phyloP scores from a whole-genome alignment of 1,284 basidiomycete species.

The Puccinia novopanici region DNA sequence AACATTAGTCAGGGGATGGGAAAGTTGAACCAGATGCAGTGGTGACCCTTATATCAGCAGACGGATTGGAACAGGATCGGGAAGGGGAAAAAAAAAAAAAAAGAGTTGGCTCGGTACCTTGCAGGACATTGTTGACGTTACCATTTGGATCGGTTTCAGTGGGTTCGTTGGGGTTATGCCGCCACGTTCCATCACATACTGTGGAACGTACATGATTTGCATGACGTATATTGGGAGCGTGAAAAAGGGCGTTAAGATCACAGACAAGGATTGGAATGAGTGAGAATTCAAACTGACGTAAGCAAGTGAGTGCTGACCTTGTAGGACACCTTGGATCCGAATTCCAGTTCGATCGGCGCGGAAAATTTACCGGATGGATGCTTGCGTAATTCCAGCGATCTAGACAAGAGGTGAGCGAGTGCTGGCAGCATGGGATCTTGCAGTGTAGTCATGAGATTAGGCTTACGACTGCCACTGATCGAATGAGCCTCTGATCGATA shows the following conservation, averaged over 20 bases:
- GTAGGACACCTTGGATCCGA: slow-evolving; percentile 54
- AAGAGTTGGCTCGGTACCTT: slow-evolving; percentile 48
- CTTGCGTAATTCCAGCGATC: slow-evolving; percentile 50
- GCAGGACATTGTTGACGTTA: slow-evolving; percentile 56
- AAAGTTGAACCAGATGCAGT: background rate
- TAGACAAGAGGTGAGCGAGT: too few relatives aligned
- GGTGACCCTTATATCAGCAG: background rate
- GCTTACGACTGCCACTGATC: slow-evolving; percentile 49
- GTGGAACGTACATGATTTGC: background rate
- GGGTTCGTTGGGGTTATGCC: slow-evolving; percentile 53
- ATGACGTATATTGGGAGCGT: background rate
- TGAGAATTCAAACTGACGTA: background rate
- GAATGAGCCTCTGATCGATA: slow-evolving; percentile 48
- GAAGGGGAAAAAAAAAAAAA: background rate
- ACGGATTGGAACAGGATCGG: background rate
- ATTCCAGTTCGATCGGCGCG: slow-evolving; percentile 52
- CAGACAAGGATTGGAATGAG: background rate
- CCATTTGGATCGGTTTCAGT: slow-evolving; percentile 54
- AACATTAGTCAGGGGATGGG: slow-evolving; percentile 1
- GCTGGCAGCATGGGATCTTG: background rate
- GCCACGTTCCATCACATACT: slow-evolving; percentile 56
- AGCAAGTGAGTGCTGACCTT: slow-evolving; percentile 52
- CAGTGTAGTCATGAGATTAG: too few relatives aligned
- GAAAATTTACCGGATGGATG: slow-evolving; percentile 53
- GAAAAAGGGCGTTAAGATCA: background rate